These are phyloP conservation scores for Fomitopsis serialis DNA, from an alignment of 768 basidiomycete genomes.

Conservation along the genomic window DNA sequence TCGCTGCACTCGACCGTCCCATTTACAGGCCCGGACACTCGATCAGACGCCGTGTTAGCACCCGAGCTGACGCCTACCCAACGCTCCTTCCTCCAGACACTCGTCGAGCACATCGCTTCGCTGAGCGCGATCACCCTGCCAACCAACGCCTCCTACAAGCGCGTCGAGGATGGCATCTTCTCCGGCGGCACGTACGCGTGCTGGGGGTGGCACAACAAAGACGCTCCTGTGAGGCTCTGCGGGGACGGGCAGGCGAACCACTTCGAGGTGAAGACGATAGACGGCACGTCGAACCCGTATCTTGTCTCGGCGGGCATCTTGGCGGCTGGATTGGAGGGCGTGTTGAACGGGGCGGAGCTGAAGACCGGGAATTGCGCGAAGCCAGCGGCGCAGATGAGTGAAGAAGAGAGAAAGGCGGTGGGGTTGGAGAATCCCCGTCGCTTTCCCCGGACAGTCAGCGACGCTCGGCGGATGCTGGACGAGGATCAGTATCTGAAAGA, in stretches of 20 bases:
- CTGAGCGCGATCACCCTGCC: slow-evolving; percentile 56
- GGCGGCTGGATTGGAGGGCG: slow-evolving; percentile 47
- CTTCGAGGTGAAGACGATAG: slow-evolving; percentile 58
- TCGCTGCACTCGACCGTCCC: slow-evolving; percentile 43
- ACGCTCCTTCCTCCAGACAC: slow-evolving; percentile 52
- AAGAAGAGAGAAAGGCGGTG: slow-evolving; percentile 30
- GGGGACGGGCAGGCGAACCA: slow-evolving; percentile 48
- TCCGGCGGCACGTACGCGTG: slow-evolving; percentile 63
- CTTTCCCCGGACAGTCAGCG: slow-evolving; percentile 39
- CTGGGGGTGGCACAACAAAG: slow-evolving; percentile 69
- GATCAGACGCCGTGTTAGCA: slow-evolving; percentile 9
- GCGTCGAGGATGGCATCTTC: slow-evolving; percentile 63
- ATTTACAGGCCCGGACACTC: background rate
- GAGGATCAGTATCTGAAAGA: slow-evolving; percentile 32
- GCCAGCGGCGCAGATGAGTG: slow-evolving; percentile 36
- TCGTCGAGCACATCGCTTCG: slow-evolving; percentile 53
- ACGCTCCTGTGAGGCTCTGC: slow-evolving; percentile 57
- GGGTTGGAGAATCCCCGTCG: slow-evolving; percentile 32
- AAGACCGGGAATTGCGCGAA: slow-evolving; percentile 18
- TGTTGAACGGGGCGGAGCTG: slow-evolving; percentile 35
- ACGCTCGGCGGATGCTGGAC: slow-evolving; percentile 38
- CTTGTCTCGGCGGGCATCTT: slow-evolving; percentile 52
- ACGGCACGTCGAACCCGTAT: slow-evolving; percentile 63
- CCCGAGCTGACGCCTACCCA: slow-evolving; percentile 38
- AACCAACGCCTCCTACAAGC: slow-evolving; percentile 52